Evolutionary conservation across 257 asterid species (phyloP).

Genomic region (Solanum tacnaense): DNA sequence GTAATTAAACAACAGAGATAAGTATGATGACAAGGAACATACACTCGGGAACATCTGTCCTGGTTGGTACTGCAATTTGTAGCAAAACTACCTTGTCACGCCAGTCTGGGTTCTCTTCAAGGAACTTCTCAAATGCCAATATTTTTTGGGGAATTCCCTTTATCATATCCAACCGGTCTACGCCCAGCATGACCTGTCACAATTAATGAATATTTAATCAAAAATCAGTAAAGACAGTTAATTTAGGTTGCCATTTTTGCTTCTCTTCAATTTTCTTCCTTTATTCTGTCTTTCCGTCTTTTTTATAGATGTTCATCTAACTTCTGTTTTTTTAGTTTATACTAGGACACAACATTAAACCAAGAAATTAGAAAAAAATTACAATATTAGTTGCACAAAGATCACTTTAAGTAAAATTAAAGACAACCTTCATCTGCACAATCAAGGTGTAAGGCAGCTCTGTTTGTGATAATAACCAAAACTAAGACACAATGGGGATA

Average conservation of each 20-base stretch:
- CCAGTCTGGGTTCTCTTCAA: conserved; percentile 91
- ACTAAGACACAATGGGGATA: not conserved
- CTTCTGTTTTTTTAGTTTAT: not conserved
- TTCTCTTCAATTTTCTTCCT: not conserved
- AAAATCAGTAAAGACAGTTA: not conserved
- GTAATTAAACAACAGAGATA: conserved; percentile 5
- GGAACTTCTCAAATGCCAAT: conserved; percentile 91
- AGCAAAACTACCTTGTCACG: conserved; percentile 77
- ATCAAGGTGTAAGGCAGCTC: not conserved
- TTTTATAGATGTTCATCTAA: not conserved
- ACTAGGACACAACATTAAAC: not conserved
- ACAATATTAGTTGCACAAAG: not conserved
- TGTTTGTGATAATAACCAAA: not conserved
- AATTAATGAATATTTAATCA: not conserved
- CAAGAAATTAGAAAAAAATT: not conserved
- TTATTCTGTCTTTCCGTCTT: not conserved
- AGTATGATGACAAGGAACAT: conserved; percentile 27
- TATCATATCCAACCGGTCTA: conserved; percentile 89
- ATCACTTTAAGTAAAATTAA: not conserved
- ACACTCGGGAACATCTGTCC: conserved; percentile 98
- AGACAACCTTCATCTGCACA: not conserved
- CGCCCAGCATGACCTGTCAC: conserved; percentile 84
- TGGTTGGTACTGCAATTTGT: conserved; percentile 94
- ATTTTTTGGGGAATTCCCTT: conserved; percentile 92
- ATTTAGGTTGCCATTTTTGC: not conserved